These are phyloP conservation scores for Lyophyllum atratum DNA, from an alignment of 768 basidiomycete species.

Conservation along the genomic window DNA sequence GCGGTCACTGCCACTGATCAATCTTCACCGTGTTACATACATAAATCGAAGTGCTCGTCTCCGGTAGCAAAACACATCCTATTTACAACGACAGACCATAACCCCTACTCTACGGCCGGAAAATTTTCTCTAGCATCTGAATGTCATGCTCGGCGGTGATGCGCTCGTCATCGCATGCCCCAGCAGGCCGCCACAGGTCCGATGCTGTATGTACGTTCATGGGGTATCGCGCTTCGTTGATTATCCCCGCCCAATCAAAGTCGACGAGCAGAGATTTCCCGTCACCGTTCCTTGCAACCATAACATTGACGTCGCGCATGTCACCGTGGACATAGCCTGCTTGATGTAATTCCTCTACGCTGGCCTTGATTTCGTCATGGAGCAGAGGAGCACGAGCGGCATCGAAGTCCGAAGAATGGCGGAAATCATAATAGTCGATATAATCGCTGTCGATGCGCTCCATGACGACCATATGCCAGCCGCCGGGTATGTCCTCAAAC, in stretches of 20 bases:
- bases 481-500: slow-evolving; percentile 23
- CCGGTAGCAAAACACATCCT: too few species aligned
- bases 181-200: neutral
- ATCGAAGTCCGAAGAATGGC: neutral
- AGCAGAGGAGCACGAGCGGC: neutral
- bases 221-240: slow-evolving; percentile 21
- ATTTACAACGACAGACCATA: too few species aligned
- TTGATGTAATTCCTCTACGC: slow-evolving; percentile 1
- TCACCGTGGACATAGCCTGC: slow-evolving; percentile 28
- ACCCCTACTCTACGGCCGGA: too few species aligned
- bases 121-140: slow-evolving; percentile 18
- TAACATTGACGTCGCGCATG: slow-evolving; percentile 24
- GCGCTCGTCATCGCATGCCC: slow-evolving; percentile 15
- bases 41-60: too few species aligned
- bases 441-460: slow-evolving; percentile 13
- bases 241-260: slow-evolving; percentile 29
- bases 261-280: slow-evolving; percentile 21
- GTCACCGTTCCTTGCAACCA: slow-evolving; percentile 15
- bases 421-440: neutral
- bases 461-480: slow-evolving; percentile 32
- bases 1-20: too few species aligned
- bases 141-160: slow-evolving; percentile 25
- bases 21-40: too few species aligned
- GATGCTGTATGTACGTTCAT: neutral
- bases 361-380: neutral